Evolutionary conservation across 257 asterid species (phyloP), one percentile per base, ranked within the genome.

Genomic region (Gynochthodes officinalis): DNA sequence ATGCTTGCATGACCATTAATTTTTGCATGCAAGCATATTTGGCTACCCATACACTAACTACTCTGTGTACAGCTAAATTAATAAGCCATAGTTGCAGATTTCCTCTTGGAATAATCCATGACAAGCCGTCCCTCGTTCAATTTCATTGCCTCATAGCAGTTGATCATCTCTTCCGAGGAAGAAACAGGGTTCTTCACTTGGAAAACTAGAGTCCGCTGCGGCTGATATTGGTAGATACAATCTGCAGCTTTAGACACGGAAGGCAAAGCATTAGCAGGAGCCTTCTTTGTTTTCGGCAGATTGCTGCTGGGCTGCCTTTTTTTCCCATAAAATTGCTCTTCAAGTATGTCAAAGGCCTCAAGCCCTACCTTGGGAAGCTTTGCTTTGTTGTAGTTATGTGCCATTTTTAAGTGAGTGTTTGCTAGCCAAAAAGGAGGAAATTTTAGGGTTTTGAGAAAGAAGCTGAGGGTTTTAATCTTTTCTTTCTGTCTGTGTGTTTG

Each of bases 61-160:
- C 42, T 37, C 4, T 37, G 42, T 37, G 42, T 37, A 37, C 42
- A 23, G 32, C 62, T 27, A 4, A 23, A 48, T 54, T 83, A 79
- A 73, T 61, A 81, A 65, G 86, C 86, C 79, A 71, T 70, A 35
- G 86, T 80, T 18, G 75, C 64, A 28, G 77, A 75, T 59, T 78
- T 84, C 57, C 70, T 75, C 80, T 63, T 75, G 37, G 83, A 66
- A 67, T 42, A 61, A 32, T 80, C 82, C 67, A 71, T 46, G 27
- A 62, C 27, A 1, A 55, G 23, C 6, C 75, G 19, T 68, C 77
- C 84, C 67, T 80, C 85, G 25, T 53, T 78, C 30, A 79, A 46
- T 54, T 77, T 60, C 60, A 33, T 80, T 27, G 71, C 80, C 15
- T 81, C 86, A 32, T 23, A 63, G 27, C 73, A 44, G 23, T 54